Percentiles rank a stretch among this genome's conserved stretches.
Evolutionary conservation across 345 rosid genomes (phyloP).

Genomic region (Jatropha curcas): DNA sequence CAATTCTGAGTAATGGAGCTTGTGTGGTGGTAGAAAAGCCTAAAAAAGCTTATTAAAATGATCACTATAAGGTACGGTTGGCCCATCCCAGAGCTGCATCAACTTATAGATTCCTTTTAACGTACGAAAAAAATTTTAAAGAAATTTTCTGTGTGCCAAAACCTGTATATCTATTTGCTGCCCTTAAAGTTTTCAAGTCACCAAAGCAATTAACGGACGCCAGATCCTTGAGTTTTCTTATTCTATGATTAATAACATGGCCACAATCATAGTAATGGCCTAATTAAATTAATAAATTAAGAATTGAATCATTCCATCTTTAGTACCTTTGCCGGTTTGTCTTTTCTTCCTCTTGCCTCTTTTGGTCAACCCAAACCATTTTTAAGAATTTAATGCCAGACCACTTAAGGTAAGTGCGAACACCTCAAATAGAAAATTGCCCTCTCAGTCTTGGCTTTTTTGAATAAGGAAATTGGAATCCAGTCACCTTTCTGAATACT

Average conservation of each 20-base stretch:
- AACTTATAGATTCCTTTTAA: too few relatives aligned
- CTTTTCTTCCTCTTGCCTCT: constrained; percentile 4
- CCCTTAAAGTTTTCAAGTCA: background rate
- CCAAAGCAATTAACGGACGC: background rate
- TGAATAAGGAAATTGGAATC: constrained; percentile 6
- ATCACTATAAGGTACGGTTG: background rate
- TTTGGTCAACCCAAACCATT: background rate
- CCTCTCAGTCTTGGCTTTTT: too few relatives aligned
- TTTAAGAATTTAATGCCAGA: background rate
- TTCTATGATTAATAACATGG: background rate
- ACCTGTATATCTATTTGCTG: background rate
- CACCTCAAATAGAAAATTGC: constrained; percentile 6
- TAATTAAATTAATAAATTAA: background rate
- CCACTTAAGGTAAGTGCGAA: constrained; percentile 13
- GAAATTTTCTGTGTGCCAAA: too few relatives aligned
- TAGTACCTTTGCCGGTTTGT: background rate
- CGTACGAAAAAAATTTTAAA: too few relatives aligned
- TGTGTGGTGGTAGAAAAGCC: too few relatives aligned
- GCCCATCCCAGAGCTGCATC: too few relatives aligned
- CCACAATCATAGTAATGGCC: too few relatives aligned
- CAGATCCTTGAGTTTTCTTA: too few relatives aligned
- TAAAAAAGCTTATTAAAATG: background rate
- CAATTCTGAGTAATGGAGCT: too few relatives aligned
- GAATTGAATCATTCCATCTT: background rate
- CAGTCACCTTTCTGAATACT: background rate